Percentiles rank a stretch among this genome's conserved stretches.
These are phyloP conservation scores for Pneumocystis murina DNA, from an alignment of 1,139 yeast genomes.

Conservation along the genomic window DNA sequence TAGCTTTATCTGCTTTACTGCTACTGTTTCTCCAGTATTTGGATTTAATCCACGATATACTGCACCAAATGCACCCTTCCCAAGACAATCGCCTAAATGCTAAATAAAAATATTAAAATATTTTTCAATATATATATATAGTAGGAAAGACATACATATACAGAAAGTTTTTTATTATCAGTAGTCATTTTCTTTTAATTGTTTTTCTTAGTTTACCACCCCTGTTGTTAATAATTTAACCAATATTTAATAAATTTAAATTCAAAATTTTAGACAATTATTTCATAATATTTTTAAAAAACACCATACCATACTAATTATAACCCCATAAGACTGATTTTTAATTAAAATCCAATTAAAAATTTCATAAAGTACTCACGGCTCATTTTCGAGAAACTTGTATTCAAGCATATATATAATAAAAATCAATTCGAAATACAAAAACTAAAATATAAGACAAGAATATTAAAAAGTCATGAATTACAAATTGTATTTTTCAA, in stretches of 20 bases:
- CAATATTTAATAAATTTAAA: not conserved
- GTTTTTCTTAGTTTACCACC: not conserved
- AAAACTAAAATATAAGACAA: not conserved
- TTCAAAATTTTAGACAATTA: not conserved
- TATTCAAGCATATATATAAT: too few species aligned
- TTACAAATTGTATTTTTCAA: not conserved
- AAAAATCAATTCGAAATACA: too few species aligned
- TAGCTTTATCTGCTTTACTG: constrained; percentile 67
- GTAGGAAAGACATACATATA: not conserved
- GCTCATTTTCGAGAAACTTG: too few species aligned
- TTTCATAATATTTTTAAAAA: not conserved
- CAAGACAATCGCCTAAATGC: constrained; percentile 41
- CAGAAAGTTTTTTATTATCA: not conserved
- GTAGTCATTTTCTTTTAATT: not conserved
- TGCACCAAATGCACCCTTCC: constrained; percentile 67
- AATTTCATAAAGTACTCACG: not conserved
- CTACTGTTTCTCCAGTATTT: constrained; percentile 54
- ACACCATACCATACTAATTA: not conserved
- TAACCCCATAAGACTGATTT: not conserved
- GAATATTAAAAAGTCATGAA: not conserved
- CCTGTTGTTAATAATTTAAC: not conserved
- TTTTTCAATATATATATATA: not conserved
- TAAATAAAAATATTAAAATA: constrained; percentile 12
- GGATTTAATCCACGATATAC: constrained; percentile 57
- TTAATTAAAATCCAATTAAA: not conserved